Percentiles rank a stretch among this genome's conserved stretches.
These are phyloP conservation scores for Rhynchospora pubera DNA, from an alignment of 176 grass and related monocot genomes.

Conservation along the genomic window DNA sequence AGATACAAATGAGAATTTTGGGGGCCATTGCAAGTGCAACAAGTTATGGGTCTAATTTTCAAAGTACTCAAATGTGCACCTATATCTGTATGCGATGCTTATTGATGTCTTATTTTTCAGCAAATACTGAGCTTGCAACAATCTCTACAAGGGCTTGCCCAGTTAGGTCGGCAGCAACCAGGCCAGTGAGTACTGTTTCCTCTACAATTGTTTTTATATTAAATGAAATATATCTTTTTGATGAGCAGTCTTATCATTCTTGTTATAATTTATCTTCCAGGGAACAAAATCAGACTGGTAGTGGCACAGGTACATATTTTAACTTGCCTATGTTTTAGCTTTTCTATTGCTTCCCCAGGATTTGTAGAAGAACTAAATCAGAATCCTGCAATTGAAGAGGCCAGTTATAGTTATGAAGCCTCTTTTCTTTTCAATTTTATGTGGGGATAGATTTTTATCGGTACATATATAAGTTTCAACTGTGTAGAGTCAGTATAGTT, in stretches of 20 bases:
- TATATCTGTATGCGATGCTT: not conserved
- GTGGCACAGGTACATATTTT: conserved; percentile 45
- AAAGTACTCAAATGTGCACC: not conserved
- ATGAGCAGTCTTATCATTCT: conserved; percentile 14
- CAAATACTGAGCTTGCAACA: conserved; percentile 88
- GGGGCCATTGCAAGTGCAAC: not conserved
- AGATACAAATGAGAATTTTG: no score
- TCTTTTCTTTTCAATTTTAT: not conserved
- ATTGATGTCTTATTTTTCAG: conserved; percentile 27
- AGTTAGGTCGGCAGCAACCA: conserved; percentile 54
- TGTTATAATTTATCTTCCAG: conserved; percentile 35
- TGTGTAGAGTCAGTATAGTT: not conserved
- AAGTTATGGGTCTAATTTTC: not conserved
- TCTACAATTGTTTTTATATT: not conserved
- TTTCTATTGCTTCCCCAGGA: not conserved
- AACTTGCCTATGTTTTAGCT: not conserved
- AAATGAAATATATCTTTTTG: not conserved
- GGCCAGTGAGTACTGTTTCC: conserved; percentile 51
- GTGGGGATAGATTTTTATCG: not conserved
- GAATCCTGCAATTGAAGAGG: not conserved
- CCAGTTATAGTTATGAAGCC: not conserved
- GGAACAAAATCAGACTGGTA: conserved; percentile 51
- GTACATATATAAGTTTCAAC: not conserved
- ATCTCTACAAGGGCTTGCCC: conserved; percentile 41
- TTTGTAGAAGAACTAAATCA: not conserved